Evolutionary conservation across 331 rosid species (phyloP).

Genomic region (Telfairia occidentalis): DNA sequence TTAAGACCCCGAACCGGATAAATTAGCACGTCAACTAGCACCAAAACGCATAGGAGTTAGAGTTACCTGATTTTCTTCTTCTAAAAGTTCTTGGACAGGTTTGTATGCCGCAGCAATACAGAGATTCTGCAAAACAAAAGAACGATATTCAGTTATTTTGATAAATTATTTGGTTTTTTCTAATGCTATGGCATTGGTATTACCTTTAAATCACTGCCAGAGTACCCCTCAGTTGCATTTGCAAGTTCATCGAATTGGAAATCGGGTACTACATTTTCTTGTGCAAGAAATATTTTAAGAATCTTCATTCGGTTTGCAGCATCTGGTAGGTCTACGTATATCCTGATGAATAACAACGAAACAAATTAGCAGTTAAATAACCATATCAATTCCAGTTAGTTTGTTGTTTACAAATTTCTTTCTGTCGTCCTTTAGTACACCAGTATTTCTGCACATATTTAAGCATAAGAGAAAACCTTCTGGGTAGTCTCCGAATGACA

Average conservation of each 20-base stretch:
- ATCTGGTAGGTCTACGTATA: constrained; percentile 91
- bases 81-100: constrained; percentile 90
- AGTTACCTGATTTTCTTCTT: constrained; percentile 57
- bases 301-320: constrained; percentile 81
- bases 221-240: constrained; percentile 79
- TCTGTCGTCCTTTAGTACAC: neutral
- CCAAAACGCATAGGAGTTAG: neutral
- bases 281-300: constrained; percentile 71
- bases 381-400: neutral
- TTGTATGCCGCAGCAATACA: constrained; percentile 92
- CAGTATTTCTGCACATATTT: neutral
- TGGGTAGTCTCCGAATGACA: constrained; percentile 93
- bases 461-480: constrained; percentile 43
- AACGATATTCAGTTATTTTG: neutral
- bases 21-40: neutral
- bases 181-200: neutral
- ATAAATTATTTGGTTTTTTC: neutral
- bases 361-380: constrained; percentile 9
- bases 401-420: neutral
- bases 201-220: constrained; percentile 98
- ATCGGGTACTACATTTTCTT: constrained; percentile 54
- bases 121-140: constrained; percentile 52
- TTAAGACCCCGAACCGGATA: neutral
- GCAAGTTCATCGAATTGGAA: constrained; percentile 76
- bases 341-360: constrained; percentile 34